A percentile compares a stretch with the other conserved stretches of the same genome.
phyloP scores from a whole-genome alignment of 768 basidiomycete species.

The Mrakia frigida region DNA sequence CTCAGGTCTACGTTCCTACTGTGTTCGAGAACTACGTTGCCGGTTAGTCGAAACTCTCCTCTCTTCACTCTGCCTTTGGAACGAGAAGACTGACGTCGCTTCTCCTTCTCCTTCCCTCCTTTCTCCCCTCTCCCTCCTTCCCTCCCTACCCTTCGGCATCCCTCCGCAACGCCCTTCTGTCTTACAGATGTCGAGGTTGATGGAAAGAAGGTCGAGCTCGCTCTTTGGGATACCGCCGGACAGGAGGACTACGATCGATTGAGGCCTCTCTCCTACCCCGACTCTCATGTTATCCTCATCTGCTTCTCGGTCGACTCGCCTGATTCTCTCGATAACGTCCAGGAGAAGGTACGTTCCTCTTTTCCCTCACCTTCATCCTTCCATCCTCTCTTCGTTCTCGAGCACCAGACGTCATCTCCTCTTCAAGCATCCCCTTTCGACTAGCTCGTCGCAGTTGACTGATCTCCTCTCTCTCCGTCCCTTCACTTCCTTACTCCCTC shows the following conservation, averaged over 20 bases:
- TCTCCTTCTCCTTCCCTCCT: neutral
- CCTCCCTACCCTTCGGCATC: neutral
- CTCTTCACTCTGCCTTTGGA: neutral
- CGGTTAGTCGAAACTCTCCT: neutral
- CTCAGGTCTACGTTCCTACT: conserved; percentile 94
- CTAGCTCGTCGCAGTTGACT: neutral
- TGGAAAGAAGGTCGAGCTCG: conserved; percentile 95
- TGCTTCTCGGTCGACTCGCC: conserved; percentile 98
- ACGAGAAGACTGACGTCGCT: neutral
- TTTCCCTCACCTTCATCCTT: neutral
- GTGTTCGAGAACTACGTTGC: conserved; percentile 90
- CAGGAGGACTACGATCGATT: conserved; percentile 93
- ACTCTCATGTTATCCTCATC: conserved; percentile 99
- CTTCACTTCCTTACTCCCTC: neutral
- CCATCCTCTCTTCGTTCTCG: neutral
- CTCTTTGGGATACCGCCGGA: conserved; percentile 99
- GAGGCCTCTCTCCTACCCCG: conserved; percentile 93
- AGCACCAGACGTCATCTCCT: neutral
- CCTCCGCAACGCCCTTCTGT: neutral
- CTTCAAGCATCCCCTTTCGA: neutral
- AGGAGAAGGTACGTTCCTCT: conserved; percentile 84
- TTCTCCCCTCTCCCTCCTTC: neutral
- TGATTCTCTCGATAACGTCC: conserved; percentile 97
- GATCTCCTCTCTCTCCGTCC: neutral
- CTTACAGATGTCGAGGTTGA: conserved; percentile 96